Conservation (phyloP, 1,284 basidiomycete species). For the Microbotryum scabiosae region DNA sequence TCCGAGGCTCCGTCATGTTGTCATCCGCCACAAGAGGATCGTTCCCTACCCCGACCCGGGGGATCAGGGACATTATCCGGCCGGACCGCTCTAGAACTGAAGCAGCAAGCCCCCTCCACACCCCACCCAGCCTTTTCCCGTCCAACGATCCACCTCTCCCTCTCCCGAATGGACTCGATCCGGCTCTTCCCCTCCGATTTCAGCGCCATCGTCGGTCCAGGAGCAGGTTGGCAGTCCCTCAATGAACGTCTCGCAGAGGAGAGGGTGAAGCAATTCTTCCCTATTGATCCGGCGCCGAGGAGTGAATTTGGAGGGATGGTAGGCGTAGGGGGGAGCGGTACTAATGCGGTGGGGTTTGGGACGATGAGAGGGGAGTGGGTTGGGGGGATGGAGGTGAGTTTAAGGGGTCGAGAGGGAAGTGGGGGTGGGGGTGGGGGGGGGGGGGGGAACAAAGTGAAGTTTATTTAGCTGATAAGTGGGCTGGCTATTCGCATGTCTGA, state of each 20-base stretch:
- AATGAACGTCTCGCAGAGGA: conserved; percentile 62
- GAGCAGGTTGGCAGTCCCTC: conserved; percentile 73
- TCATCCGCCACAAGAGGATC: neutral
- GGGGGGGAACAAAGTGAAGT: neutral
- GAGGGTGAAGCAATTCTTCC: conserved; percentile 77
- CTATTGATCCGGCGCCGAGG: conserved; percentile 45
- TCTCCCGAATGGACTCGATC: conserved; percentile 62
- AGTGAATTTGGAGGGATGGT: conserved; percentile 20
- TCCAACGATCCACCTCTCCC: conserved; percentile 23
- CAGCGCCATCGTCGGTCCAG: conserved; percentile 70
- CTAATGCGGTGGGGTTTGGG: conserved; percentile 63
- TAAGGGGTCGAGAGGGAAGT: too few relatives aligned
- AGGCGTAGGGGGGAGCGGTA: conserved; percentile 15
- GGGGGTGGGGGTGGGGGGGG: too few relatives aligned
- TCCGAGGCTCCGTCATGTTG: conserved; percentile 9
- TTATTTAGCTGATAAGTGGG: neutral
- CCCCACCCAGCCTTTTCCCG: neutral
- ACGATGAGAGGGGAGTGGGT: conserved; percentile 43
- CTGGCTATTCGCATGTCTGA: neutral
- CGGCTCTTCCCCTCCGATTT: conserved; percentile 63
- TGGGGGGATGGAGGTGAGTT: conserved; percentile 47
- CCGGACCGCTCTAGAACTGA: too few relatives aligned
- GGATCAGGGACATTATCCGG: neutral
- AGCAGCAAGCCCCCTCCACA: too few relatives aligned
- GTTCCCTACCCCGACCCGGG: neutral